Evolutionary conservation across 2,329 filamentous ascomycete genomes (phyloP).

Genomic region (Fusarium tricinctum): DNA sequence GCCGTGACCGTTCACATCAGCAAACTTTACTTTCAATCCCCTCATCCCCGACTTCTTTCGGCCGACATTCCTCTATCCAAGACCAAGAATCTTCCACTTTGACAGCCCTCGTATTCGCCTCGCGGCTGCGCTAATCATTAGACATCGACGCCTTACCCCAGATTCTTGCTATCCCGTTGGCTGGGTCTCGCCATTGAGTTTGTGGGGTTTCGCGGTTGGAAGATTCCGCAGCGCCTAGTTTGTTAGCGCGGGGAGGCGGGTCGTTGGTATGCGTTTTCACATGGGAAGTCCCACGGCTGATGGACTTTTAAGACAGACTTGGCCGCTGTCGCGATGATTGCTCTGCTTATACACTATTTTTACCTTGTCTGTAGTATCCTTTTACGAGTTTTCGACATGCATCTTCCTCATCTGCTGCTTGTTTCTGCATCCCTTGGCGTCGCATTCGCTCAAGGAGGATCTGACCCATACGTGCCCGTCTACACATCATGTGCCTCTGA

Average conservation of each 20-base stretch:
- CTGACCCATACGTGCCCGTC: slow-evolving; percentile 32
- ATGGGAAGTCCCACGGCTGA: background rate
- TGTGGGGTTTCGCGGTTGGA: slow-evolving; percentile 5
- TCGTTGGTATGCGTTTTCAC: slow-evolving; percentile 6
- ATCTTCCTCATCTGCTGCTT: background rate
- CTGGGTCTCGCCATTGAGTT: slow-evolving; percentile 14
- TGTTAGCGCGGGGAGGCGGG: background rate
- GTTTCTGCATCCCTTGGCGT: background rate
- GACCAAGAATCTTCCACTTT: background rate
- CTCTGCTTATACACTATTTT: no score
- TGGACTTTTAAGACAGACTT: background rate
- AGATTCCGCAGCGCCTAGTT: slow-evolving; percentile 4
- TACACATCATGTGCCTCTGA: slow-evolving; percentile 30
- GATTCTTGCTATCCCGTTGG: slow-evolving; percentile 7
- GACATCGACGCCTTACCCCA: background rate
- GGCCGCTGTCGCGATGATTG: background rate
- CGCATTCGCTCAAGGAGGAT: background rate
- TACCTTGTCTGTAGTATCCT: no score
- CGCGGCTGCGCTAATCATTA: background rate
- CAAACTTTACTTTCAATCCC: background rate
- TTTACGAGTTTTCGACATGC: slow-evolving; percentile 1
- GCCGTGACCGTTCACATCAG: background rate
- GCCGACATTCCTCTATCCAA: background rate
- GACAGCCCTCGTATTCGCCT: slow-evolving; percentile 7
- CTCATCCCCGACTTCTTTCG: background rate